A percentile compares a stretch with the other conserved stretches of the same genome.
These are phyloP conservation scores for Aspergillus bertholletiae DNA, from an alignment of 495 filamentous ascomycete species.

Conservation along the genomic window DNA sequence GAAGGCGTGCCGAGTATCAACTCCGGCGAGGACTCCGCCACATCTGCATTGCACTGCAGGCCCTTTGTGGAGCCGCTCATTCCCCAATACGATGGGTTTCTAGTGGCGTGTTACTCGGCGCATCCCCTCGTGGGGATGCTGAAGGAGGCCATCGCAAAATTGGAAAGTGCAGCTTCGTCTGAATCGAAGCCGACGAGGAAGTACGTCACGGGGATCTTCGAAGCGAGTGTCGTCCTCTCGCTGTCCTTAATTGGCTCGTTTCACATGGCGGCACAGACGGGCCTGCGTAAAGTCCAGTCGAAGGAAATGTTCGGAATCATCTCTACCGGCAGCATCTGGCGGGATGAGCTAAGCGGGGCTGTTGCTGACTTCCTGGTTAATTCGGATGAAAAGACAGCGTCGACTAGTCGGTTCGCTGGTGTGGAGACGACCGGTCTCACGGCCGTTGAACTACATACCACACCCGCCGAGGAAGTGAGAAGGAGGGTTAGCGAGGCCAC, in stretches of 20 bases:
- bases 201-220: constrained; percentile 82
- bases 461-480: constrained; percentile 59
- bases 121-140: constrained; percentile 75
- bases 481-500: constrained; percentile 67
- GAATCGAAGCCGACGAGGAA: constrained; percentile 28
- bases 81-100: constrained; percentile 64
- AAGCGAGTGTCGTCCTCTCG: constrained; percentile 65
- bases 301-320: constrained; percentile 79
- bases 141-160: constrained; percentile 30
- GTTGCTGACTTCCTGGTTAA: constrained; percentile 54
- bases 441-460: constrained; percentile 75
- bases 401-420: constrained; percentile 59
- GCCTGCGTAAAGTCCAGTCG: constrained; percentile 28
- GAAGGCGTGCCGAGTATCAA: constrained; percentile 45
- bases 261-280: constrained; percentile 21
- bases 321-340: constrained; percentile 82
- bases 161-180: constrained; percentile 16
- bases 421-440: constrained; percentile 81
- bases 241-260: constrained; percentile 46
- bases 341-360: constrained; percentile 60
- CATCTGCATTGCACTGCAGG: constrained; percentile 54
- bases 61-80: constrained; percentile 49
- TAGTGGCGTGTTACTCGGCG: constrained; percentile 85
- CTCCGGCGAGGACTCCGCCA: constrained; percentile 46
- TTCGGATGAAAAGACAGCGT: constrained; percentile 20